phyloP scores from a whole-genome alignment of 306 rosid genomes.

The barrel medic (Medicago truncatula) region DNA sequence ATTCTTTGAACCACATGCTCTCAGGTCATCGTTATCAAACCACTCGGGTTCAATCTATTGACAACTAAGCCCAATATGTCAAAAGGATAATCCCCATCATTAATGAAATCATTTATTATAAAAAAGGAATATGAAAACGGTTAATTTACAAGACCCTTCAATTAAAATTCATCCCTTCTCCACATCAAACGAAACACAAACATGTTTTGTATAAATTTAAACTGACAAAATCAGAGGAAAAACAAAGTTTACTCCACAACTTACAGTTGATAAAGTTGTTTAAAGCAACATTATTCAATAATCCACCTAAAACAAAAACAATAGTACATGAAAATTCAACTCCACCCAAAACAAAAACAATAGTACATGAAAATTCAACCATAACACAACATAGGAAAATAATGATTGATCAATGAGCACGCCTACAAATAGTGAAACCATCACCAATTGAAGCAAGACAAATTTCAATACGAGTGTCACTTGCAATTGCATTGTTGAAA shows the following conservation, averaged over 20 bases:
- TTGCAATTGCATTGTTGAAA: slow-evolving; percentile 32
- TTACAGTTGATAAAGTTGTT: neutral
- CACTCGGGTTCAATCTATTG: no score
- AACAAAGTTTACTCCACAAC: neutral
- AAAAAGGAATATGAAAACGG: no score
- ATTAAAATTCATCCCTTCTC: no score
- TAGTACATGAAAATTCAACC: neutral
- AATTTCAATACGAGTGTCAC: slow-evolving; percentile 22
- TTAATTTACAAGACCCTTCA: no score
- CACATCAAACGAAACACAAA: no score
- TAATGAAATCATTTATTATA: no score
- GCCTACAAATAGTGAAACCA: slow-evolving; percentile 26
- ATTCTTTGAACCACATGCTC: no score
- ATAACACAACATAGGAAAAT: neutral
- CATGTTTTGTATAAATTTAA: no score
- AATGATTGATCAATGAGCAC: neutral
- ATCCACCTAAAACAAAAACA: neutral
- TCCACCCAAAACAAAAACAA: neutral
- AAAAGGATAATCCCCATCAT: no score
- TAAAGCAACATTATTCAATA: no score
- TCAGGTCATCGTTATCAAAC: no score
- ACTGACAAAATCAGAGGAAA: neutral
- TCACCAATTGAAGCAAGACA: slow-evolving; percentile 34
- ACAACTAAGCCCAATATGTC: no score
- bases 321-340: neutral